These are phyloP conservation scores for Thalassiosira oceanica DNA, from an alignment of 352 stramenopile genomes.

Conservation along the genomic window DNA sequence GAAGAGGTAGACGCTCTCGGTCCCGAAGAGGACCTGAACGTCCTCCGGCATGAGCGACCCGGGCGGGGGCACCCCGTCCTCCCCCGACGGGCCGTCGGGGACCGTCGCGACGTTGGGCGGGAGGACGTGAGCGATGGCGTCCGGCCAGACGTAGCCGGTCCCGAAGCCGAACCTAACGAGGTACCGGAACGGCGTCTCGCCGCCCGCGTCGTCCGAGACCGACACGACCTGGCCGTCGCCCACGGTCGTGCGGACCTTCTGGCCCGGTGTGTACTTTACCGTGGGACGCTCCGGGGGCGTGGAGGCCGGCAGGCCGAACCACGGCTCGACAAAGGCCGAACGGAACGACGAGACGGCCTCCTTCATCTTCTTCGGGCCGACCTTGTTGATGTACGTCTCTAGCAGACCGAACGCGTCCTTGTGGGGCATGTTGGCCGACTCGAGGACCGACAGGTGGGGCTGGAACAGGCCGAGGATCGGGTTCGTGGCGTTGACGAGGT, in stretches of 20 bases:
- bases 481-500: constrained; percentile 48
- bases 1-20: constrained; percentile 74
- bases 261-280: constrained; percentile 31
- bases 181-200: constrained; percentile 42
- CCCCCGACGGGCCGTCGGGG: constrained; percentile 15
- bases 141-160: constrained; percentile 52
- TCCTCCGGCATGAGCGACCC: constrained; percentile 43
- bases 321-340: constrained; percentile 74
- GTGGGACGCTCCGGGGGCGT: background rate
- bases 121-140: constrained; percentile 59
- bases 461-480: constrained; percentile 54
- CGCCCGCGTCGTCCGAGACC: constrained; percentile 20
- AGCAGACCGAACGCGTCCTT: constrained; percentile 60
- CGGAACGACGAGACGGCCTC: constrained; percentile 63
- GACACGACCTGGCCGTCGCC: constrained; percentile 69
- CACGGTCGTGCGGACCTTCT: constrained; percentile 67
- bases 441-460: constrained; percentile 54
- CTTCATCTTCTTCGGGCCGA: constrained; percentile 32
- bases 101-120: constrained; percentile 41
- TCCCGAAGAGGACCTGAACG: constrained; percentile 71
- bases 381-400: constrained; percentile 20
- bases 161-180: constrained; percentile 70
- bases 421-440: constrained; percentile 55
- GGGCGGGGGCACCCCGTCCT: constrained; percentile 8
- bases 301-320: constrained; percentile 61